Evolutionary conservation across 148 eudicot genomes (phyloP).

Genomic region (Cornus suecica): DNA sequence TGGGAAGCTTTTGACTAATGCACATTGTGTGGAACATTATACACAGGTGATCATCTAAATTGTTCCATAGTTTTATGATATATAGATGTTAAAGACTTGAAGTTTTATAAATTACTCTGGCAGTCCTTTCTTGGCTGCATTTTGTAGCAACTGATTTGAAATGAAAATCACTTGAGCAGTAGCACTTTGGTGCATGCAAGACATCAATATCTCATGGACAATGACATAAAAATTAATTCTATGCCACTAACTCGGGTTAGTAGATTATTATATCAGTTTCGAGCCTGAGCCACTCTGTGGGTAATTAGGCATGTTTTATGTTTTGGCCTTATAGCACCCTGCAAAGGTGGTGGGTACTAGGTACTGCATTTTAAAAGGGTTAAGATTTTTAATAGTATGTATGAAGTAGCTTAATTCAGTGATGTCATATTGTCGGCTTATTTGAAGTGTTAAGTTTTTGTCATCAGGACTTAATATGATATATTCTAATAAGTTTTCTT

Average conservation of each 20-base stretch:
- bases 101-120: neutral
- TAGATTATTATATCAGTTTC: no score
- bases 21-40: constrained; percentile 91
- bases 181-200: neutral
- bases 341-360: no score
- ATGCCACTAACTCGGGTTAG: no score
- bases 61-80: neutral
- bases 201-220: no score
- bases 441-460: no score
- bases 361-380: no score
- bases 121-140: neutral
- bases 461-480: neutral
- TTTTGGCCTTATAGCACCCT: no score
- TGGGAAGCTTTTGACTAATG: constrained; percentile 94
- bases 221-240: no score
- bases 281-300: no score
- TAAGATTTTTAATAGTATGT: no score
- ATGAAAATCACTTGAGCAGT: neutral
- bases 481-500: neutral
- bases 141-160: constrained; percentile 7
- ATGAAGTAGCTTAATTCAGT: neutral
- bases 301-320: no score
- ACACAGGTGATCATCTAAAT: constrained; percentile 62
- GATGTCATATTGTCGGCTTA: neutral
- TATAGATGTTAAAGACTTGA: neutral